Base-by-base conservation (phyloP, 2,329 filamentous ascomycete species). In the Fusarium succisae region DNA sequence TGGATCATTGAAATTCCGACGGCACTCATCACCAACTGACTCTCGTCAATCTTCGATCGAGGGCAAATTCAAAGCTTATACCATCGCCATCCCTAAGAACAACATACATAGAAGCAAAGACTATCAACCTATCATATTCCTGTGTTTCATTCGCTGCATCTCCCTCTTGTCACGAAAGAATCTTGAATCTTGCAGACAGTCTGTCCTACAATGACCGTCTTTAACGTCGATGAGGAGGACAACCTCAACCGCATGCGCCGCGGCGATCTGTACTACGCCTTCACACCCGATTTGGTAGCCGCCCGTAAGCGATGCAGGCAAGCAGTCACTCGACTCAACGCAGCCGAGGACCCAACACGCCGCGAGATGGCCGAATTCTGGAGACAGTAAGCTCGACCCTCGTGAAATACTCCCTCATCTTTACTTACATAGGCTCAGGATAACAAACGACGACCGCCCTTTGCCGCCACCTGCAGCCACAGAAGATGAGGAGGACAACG, bases 211-310 rank as follows among this genome's bases (percentile, higher is more conserved):
- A 73, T 73, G 70, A 70, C 70, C 11, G 70, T 73, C 6, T 59
- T 69, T 20, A 39, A 75, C 8, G 74, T 88, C 38, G 81, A 86
- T 56, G 80, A 81, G 12, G 81, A 77, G 45, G 87, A 89, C 54
- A 90, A 90, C 78, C 81, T 83, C 43, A 81, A 82, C 45, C 85
- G 86, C 32, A 94, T 94, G 91, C 82, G 84, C 54, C 84, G 86
- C 20, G 92, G 92, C 55, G 91, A 96, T 80, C 87, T 96, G 17
- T 95, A 94, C 81, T 88, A 91, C 76, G 90, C 92, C 47, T 95
- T 95, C 78, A 89, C 89, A 2, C 91, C 93, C 0, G 88, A 92
- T 39, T 83, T 96, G 8, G 82, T 89, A 5, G 89, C 87, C 2
- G 91, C 87, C 44, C 89, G 94, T 24, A 83, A 84, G n/a, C 86